A percentile compares a stretch with the other conserved stretches of the same genome.
phyloP scores from a whole-genome alignment of 2,329 filamentous ascomycete species.

The Clathrospora elynae region DNA sequence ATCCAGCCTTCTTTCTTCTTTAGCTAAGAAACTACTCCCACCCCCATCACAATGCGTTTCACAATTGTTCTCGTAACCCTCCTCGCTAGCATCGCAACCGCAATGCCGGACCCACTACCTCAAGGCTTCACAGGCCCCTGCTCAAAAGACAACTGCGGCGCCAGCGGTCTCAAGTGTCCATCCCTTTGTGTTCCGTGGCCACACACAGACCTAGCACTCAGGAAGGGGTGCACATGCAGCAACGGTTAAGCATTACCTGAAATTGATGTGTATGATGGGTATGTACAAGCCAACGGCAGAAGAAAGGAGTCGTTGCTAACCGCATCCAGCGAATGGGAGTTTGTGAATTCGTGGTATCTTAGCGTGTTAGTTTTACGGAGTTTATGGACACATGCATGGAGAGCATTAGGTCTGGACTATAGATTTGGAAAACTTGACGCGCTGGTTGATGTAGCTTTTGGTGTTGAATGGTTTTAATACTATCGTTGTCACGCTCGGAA shows the following conservation, averaged over 20 bases:
- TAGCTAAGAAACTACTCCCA: neutral
- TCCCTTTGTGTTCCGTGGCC: constrained; percentile 23
- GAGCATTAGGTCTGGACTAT: no score
- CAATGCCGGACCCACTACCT: constrained; percentile 30
- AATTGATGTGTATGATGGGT: no score
- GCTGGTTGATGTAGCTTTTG: no score
- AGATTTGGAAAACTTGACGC: no score
- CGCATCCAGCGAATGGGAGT: no score
- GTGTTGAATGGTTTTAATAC: no score
- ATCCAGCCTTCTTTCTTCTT: neutral
- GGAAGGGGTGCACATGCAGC: constrained; percentile 27
- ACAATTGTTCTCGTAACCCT: constrained; percentile 21
- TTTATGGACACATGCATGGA: no score
- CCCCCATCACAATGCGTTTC: constrained; percentile 17
- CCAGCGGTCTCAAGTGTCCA: constrained; percentile 10
- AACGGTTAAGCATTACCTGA: constrained; percentile 9
- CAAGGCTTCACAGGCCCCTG: constrained; percentile 31
- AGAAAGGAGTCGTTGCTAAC: no score
- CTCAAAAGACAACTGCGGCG: constrained; percentile 17
- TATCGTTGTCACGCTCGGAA: no score
- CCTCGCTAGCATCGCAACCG: constrained; percentile 21
- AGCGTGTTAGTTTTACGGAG: no score
- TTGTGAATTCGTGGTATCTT: no score
- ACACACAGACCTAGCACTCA: constrained; percentile 7
- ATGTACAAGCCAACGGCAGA: no score